Base-by-base conservation (phyloP, 2,329 filamentous ascomycete genomes). In the Exophiala oligosperma region DNA sequence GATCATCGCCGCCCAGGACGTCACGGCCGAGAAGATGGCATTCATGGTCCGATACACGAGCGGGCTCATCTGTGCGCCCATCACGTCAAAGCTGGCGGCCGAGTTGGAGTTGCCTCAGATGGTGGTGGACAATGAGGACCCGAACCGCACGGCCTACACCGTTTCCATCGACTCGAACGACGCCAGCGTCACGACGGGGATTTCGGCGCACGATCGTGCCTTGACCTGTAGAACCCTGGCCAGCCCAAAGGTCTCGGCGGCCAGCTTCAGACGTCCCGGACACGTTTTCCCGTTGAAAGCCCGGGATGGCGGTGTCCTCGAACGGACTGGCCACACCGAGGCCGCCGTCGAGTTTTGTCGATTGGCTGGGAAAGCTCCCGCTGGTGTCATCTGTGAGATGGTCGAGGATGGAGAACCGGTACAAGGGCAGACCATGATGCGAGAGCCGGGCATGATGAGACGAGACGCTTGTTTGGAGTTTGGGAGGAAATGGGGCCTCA, bases 41-140 rank as follows among this genome's bases (percentile, higher is more conserved):
- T 99, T 97, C 80, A 88, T 99, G 83, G 85, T 99, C 74, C 91
- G 92, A 69, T 86, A 96, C 80, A 89, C 90, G 40, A 84, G 91
- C 2, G 94, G 94, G 71, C 86, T 93, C 71, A 88, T 99, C 77
- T 97, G 94, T 84, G 90, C 89, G 0, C 93, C 94, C 14, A 81
- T 97, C 61, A 81, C 85, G 51, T 81, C 88, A 50, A 74, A 83
- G 43, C 86, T 90, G 69, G 88, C 90, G 72, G 79, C 82, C 54
- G 76, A 80, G 57, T 87, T 97, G 67, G 81, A 83, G 60, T 88
- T 99, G 37, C 92, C 92, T 1, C 92, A 91, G 74, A 99, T 99
- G 94, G 91, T 97, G 21, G 61, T 61, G 66, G 81, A 81, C 76
- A 86, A 84, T 71, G 73, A 79, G 52, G 94, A 99, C 76, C 89